Percentiles rank a stretch among this genome's conserved stretches.
Evolutionary conservation across 2,329 filamentous ascomycete species (phyloP).

Genomic region (Chrysoporthe deuterocubensis): DNA sequence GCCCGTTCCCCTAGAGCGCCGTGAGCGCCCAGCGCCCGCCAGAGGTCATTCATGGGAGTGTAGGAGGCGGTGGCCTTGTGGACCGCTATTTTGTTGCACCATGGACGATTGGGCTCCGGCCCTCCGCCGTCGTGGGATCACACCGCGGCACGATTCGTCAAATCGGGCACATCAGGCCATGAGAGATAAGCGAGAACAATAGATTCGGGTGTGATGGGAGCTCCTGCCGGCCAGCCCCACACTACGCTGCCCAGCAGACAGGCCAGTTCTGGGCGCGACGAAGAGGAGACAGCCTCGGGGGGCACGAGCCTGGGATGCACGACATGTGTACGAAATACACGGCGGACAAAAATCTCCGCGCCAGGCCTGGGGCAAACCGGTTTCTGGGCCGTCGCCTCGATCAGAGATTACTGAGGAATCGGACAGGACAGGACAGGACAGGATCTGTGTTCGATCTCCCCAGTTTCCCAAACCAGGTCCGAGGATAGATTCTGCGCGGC

Average conservation of each 20-base stretch:
- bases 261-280: not conserved
- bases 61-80: not conserved
- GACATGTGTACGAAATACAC: not conserved
- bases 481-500: slow-evolving; percentile 4
- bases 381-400: slow-evolving; percentile 6
- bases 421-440: not conserved
- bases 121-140: not conserved
- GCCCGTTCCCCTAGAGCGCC: not conserved
- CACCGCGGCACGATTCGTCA: not conserved
- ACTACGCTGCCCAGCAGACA: not conserved
- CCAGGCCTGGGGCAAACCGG: not conserved
- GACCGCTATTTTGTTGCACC: not conserved
- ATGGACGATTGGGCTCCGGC: not conserved
- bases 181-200: not conserved
- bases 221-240: not conserved
- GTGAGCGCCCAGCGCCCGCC: not conserved
- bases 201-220: not conserved
- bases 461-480: not conserved
- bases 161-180: not conserved
- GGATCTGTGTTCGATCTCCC: slow-evolving; percentile 7
- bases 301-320: not conserved
- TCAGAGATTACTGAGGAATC: slow-evolving; percentile 10
- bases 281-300: not conserved
- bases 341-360: slow-evolving; percentile 4
- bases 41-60: not conserved